These are phyloP conservation scores for Pueraria montana DNA, from an alignment of 306 rosid genomes.

Conservation along the genomic window DNA sequence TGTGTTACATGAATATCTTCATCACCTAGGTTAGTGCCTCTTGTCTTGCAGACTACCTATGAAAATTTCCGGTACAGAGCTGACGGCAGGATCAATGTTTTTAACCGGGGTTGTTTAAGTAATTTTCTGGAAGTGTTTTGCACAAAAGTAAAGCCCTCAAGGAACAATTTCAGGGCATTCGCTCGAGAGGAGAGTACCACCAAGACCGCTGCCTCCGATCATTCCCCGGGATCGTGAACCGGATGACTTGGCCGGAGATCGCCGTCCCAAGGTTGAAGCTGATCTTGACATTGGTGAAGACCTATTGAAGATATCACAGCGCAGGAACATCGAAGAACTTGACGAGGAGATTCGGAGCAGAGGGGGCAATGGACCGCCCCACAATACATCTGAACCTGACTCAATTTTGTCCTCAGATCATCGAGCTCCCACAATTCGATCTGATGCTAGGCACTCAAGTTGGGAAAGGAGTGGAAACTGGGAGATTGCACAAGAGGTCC, in stretches of 20 bases:
- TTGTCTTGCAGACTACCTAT: slow-evolving; percentile 84
- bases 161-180: slow-evolving; percentile 81
- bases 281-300: slow-evolving; percentile 94
- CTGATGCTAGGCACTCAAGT: slow-evolving; percentile 78
- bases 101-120: slow-evolving; percentile 75
- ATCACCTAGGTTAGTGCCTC: slow-evolving; percentile 15
- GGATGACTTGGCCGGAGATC: slow-evolving; percentile 71
- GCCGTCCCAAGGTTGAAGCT: slow-evolving; percentile 89
- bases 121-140: slow-evolving; percentile 92
- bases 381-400: slow-evolving; percentile 67
- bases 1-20: background rate
- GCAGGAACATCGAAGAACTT: slow-evolving; percentile 81
- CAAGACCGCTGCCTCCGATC: slow-evolving; percentile 56
- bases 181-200: slow-evolving; percentile 73
- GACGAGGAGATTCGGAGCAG: slow-evolving; percentile 76
- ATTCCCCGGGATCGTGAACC: slow-evolving; percentile 44
- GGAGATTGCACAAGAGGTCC: slow-evolving; percentile 79
- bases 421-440: slow-evolving; percentile 79
- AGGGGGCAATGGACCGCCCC: slow-evolving; percentile 76
- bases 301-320: slow-evolving; percentile 90
- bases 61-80: slow-evolving; percentile 90
- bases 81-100: slow-evolving; percentile 79
- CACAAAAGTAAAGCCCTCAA: slow-evolving; percentile 77
- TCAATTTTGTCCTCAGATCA: slow-evolving; percentile 81
- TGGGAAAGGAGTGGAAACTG: slow-evolving; percentile 89